Conservation (phyloP, 768 basidiomycete species). For the Podaxis pistillaris region DNA sequence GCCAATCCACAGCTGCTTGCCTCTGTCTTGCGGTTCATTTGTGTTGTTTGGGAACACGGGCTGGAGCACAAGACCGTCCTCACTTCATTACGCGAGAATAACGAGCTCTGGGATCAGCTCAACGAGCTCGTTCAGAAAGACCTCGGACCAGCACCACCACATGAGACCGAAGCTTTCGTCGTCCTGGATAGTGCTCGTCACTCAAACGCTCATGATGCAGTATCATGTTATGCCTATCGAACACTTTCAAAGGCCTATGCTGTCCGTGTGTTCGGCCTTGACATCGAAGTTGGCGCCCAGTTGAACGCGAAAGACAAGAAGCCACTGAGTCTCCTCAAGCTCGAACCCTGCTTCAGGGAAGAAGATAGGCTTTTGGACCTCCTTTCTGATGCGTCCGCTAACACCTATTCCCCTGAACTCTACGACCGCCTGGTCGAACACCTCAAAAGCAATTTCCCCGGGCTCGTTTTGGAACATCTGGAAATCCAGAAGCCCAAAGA, state of each 20-base stretch:
- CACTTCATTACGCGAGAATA: conserved; percentile 52
- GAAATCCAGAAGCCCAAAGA: conserved; percentile 57
- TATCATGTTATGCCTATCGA: conserved; percentile 66
- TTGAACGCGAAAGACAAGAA: conserved; percentile 45
- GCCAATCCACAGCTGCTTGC: conserved; percentile 74
- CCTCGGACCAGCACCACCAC: conserved; percentile 73
- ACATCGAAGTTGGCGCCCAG: conserved; percentile 70
- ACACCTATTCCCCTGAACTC: conserved; percentile 68
- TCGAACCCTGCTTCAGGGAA: conserved; percentile 55
- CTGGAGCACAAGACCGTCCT: conserved; percentile 67
- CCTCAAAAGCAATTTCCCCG: conserved; percentile 52
- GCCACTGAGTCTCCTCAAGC: conserved; percentile 57
- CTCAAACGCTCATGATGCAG: conserved; percentile 58
- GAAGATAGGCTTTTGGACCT: conserved; percentile 67
- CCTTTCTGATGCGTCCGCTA: conserved; percentile 66
- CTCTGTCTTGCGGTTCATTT: conserved; percentile 72
- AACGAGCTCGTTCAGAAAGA: conserved; percentile 63
- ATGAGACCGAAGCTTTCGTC: conserved; percentile 49
- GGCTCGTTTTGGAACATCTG: conserved; percentile 63
- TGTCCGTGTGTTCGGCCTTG: conserved; percentile 69
- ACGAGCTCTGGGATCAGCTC: conserved; percentile 70
- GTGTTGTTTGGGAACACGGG: conserved; percentile 77
- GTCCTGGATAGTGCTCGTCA: conserved; percentile 47
- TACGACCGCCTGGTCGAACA: conserved; percentile 58
- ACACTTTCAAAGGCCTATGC: conserved; percentile 73